These are phyloP conservation scores for Globisporangium solare DNA, from an alignment of 352 stramenopile genomes.

Conservation along the genomic window DNA sequence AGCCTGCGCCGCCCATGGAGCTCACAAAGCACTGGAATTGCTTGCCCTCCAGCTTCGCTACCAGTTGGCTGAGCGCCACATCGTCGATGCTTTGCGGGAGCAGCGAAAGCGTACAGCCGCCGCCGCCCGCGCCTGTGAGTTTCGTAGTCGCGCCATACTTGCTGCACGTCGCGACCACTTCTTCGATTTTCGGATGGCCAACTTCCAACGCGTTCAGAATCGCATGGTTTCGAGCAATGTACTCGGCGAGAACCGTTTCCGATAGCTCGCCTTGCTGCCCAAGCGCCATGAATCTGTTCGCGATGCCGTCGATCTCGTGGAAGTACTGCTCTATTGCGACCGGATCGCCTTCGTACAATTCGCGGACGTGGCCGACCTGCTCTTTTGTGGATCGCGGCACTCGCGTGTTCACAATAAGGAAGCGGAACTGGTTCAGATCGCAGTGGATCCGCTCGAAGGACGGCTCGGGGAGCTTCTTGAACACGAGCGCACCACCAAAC, in stretches of 20 bases:
- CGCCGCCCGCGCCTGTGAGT: conserved; percentile 85
- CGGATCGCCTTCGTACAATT: conserved; percentile 49
- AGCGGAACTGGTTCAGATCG: conserved; percentile 66
- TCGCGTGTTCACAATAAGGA: conserved; percentile 90
- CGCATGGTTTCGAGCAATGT: conserved; percentile 72
- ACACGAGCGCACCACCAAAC: conserved; percentile 84
- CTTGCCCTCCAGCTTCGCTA: conserved; percentile 38
- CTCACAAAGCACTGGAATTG: conserved; percentile 58
- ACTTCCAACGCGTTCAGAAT: conserved; percentile 80
- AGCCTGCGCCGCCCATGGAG: conserved; percentile 47
- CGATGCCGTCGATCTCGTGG: conserved; percentile 74
- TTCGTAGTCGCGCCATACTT: conserved; percentile 73
- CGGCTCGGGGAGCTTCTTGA: conserved; percentile 48
- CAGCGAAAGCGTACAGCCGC: conserved; percentile 87
- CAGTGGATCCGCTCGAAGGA: conserved; percentile 40
- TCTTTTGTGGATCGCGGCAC: conserved; percentile 86
- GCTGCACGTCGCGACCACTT: conserved; percentile 57
- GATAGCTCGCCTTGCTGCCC: conserved; percentile 32
- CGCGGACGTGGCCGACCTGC: conserved; percentile 75
- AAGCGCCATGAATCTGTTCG: conserved; percentile 50
- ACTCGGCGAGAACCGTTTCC: conserved; percentile 32
- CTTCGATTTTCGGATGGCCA: conserved; percentile 78
- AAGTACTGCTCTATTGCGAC: conserved; percentile 51
- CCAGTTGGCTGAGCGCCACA: conserved; percentile 31
- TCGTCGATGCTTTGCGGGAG: conserved; percentile 44